phyloP scores from a whole-genome alignment of 805 yeast genomes.

The Saccharomycopsis schoenii region DNA sequence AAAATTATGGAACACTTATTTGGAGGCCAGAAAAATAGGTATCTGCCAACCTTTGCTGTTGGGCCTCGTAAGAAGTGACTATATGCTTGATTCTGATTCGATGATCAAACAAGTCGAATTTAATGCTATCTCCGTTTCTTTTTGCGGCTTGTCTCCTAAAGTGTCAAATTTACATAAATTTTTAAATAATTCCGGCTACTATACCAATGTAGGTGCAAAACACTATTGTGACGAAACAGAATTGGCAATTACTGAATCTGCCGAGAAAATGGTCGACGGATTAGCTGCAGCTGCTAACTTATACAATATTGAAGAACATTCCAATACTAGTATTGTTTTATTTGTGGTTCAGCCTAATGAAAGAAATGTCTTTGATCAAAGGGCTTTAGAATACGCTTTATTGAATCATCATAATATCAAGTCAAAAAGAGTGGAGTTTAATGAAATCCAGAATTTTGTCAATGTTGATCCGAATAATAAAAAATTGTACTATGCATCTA shows the following conservation, averaged over 20 bases:
- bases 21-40: slow-evolving; percentile 37
- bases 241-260: slow-evolving; percentile 63
- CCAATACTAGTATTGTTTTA: slow-evolving; percentile 44
- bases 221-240: slow-evolving; percentile 36
- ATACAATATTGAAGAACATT: slow-evolving; percentile 33
- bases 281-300: slow-evolving; percentile 54
- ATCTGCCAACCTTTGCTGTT: slow-evolving; percentile 58
- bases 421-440: slow-evolving; percentile 58
- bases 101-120: slow-evolving; percentile 88
- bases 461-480: slow-evolving; percentile 29
- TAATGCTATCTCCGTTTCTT: slow-evolving; percentile 91
- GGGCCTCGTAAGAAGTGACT: slow-evolving; percentile 87
- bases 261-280: slow-evolving; percentile 52
- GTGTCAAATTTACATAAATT: slow-evolving; percentile 69
- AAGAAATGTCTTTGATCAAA: slow-evolving; percentile 86
- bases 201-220: slow-evolving; percentile 32
- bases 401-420: slow-evolving; percentile 45
- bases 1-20: slow-evolving; percentile 53
- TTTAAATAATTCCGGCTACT: slow-evolving; percentile 50
- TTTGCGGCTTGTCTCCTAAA: slow-evolving; percentile 80
- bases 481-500: slow-evolving; percentile 42
- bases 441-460: slow-evolving; percentile 40
- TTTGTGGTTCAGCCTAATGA: slow-evolving; percentile 81
- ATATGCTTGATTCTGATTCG: slow-evolving; percentile 50
- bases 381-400: slow-evolving; percentile 66